A percentile compares a stretch with the other conserved stretches of the same genome.
These are phyloP conservation scores for Zygosaccharomyces pseudobailii DNA, from an alignment of 1,139 yeast genomes.

Conservation along the genomic window DNA sequence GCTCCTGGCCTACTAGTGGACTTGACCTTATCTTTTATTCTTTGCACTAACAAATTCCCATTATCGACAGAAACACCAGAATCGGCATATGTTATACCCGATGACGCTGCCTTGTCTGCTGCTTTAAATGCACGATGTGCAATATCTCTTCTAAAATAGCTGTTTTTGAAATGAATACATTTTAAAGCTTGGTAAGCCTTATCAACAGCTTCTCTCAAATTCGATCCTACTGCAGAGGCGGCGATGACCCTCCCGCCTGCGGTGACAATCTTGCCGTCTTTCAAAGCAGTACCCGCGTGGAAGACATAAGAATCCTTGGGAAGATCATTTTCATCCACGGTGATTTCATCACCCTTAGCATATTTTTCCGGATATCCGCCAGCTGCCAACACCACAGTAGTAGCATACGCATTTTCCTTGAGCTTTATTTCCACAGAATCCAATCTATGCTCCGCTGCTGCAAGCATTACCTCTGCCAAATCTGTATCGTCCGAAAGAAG, in stretches of 20 bases:
- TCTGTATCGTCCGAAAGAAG: conserved; percentile 78
- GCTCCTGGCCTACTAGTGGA: conserved; percentile 97
- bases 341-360: conserved; percentile 80
- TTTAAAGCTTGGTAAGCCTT: conserved; percentile 84
- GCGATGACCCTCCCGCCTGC: conserved; percentile 98
- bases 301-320: conserved; percentile 63
- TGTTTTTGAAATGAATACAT: conserved; percentile 63
- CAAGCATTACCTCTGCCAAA: conserved; percentile 85
- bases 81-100: conserved; percentile 70
- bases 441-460: conserved; percentile 91
- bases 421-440: conserved; percentile 73
- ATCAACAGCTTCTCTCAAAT: conserved; percentile 75
- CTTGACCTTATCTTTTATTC: conserved; percentile 84
- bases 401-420: conserved; percentile 59
- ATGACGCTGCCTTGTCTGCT: conserved; percentile 32
- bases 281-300: conserved; percentile 85
- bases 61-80: conserved; percentile 98
- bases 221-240: conserved; percentile 75
- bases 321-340: conserved; percentile 45
- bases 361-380: conserved; percentile 94
- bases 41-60: conserved; percentile 85
- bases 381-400: conserved; percentile 95
- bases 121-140: conserved; percentile 92
- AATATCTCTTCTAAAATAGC: conserved; percentile 86
- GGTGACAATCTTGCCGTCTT: conserved; percentile 61